Evolutionary conservation across 1,284 basidiomycete genomes (phyloP), one percentile per base, ranked within the genome.

Genomic region (Ustilago loliicola): DNA sequence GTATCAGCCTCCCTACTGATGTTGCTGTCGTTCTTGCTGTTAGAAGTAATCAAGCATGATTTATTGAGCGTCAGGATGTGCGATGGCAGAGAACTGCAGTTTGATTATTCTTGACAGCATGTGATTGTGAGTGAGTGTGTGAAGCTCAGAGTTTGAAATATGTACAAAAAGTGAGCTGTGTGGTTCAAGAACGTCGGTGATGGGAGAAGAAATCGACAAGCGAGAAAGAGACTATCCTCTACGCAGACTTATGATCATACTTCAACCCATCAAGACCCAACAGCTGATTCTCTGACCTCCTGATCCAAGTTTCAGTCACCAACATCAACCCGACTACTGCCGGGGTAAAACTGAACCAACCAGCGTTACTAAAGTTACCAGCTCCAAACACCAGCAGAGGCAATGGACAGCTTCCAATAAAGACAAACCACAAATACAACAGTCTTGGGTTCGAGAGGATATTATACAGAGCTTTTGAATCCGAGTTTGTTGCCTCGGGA

Each of bases 211-310:
- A 6, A 34, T 34, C 32, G 32, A 34, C 32, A 34, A 38, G 36
- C 36, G 17, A 15, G 17, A 38, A 15, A 10, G 9, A 38, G 13
- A 15, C 36, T 38, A 3, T 3, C 36, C 15, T 30, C 45, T 57
- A 86, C 1, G 84, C 85, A 23, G 81, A 79, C 58, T 85, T 85
- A 66, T 85, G 84, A 57, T 77, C 68, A 70, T 86, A 86, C 71
- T 80, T 81, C 29, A 85, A 51, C 9, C 77, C 79, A 32, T 72
- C 67, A 19, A 86, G 65, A 7, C 84, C 82, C 38, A 80, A 25
- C 45, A 82, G 47, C 6, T 83, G 71, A 21, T 72, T 79, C 51
- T 85, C 83, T 10, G 69, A 69, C 42, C 77, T 77, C 38, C 68
- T 57, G 29, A 86, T 85, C 70, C 64, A 71, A 17, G 71, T 79